These are phyloP conservation scores for Emericellopsis atlantica DNA, from an alignment of 2,329 filamentous ascomycete species.

Conservation along the genomic window DNA sequence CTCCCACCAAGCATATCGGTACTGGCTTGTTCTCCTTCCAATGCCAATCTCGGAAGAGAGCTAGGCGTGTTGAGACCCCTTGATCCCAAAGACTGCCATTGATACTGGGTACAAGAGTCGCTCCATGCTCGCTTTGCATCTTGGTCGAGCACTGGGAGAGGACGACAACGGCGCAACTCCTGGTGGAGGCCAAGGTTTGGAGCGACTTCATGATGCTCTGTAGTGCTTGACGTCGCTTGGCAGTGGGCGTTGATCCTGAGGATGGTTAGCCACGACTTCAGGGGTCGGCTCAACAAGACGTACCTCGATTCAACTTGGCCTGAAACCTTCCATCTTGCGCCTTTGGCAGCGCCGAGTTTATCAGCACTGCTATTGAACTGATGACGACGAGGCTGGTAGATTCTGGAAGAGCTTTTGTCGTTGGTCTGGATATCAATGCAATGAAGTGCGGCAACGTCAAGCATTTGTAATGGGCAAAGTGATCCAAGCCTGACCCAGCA, in stretches of 20 bases:
- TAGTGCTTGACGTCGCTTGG: slow-evolving; percentile 36
- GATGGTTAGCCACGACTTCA: not conserved
- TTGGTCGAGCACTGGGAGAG: slow-evolving; percentile 75
- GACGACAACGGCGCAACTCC: slow-evolving; percentile 61
- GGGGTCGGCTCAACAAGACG: not conserved
- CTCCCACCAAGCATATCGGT: slow-evolving; percentile 44
- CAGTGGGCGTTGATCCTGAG: slow-evolving; percentile 21
- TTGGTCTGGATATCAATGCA: slow-evolving; percentile 59
- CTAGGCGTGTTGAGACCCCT: slow-evolving; percentile 59
- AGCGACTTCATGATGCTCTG: slow-evolving; percentile 57
- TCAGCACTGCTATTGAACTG: slow-evolving; percentile 63
- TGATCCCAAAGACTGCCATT: slow-evolving; percentile 71
- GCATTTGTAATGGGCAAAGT: slow-evolving; percentile 35
- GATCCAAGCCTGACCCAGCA: not conserved
- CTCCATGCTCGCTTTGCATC: slow-evolving; percentile 53
- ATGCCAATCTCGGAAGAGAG: slow-evolving; percentile 68
- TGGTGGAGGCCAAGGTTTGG: slow-evolving; percentile 61
- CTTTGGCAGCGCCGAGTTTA: slow-evolving; percentile 67
- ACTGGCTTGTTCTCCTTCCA: slow-evolving; percentile 31
- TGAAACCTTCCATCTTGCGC: slow-evolving; percentile 24
- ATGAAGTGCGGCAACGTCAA: slow-evolving; percentile 59
- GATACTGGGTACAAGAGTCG: slow-evolving; percentile 63
- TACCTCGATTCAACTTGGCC: slow-evolving; percentile 13
- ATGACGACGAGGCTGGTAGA: slow-evolving; percentile 60
- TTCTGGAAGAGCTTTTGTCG: slow-evolving; percentile 45